Conservation (phyloP, 2,329 filamentous ascomycete species). For the Hypoxylon sp. region DNA sequence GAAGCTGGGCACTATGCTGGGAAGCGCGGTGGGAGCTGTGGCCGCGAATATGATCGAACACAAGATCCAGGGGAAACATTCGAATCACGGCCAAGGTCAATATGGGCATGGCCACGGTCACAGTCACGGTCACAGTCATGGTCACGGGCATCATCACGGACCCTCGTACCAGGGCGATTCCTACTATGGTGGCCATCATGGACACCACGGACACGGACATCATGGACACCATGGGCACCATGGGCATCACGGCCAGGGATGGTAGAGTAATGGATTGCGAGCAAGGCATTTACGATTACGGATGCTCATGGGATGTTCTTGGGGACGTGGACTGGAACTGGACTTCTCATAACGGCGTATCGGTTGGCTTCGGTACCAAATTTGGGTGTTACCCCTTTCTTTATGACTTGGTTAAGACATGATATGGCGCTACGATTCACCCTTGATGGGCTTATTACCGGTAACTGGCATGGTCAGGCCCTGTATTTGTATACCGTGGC, state of each 20-base stretch:
- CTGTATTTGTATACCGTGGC: not conserved
- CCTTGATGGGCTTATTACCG: conserved; percentile 14
- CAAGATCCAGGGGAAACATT: conserved; percentile 55
- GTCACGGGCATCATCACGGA: conserved; percentile 36
- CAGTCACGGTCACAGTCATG: conserved; percentile 34
- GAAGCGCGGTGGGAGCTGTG: conserved; percentile 66
- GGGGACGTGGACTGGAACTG: not conserved
- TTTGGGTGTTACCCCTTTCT: not conserved
- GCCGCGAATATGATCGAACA: conserved; percentile 66
- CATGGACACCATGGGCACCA: conserved; percentile 40
- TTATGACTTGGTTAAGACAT: conserved; percentile 2
- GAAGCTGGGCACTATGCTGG: conserved; percentile 64
- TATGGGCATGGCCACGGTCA: conserved; percentile 27
- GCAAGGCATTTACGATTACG: not conserved
- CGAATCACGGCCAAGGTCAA: conserved; percentile 41
- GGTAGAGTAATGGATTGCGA: conserved; percentile 9
- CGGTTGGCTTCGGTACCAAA: not conserved
- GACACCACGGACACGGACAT: conserved; percentile 31
- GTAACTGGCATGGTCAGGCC: not conserved
- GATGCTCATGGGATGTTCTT: not conserved
- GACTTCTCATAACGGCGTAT: conserved; percentile 3
- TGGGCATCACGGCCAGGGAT: conserved; percentile 34
- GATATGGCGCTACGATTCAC: conserved; percentile 5
- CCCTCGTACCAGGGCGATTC: conserved; percentile 15
- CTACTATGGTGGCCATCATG: conserved; percentile 30